Evolutionary conservation across 2,329 filamentous ascomycete genomes (phyloP).

Genomic region (Aspergillus ibericus): DNA sequence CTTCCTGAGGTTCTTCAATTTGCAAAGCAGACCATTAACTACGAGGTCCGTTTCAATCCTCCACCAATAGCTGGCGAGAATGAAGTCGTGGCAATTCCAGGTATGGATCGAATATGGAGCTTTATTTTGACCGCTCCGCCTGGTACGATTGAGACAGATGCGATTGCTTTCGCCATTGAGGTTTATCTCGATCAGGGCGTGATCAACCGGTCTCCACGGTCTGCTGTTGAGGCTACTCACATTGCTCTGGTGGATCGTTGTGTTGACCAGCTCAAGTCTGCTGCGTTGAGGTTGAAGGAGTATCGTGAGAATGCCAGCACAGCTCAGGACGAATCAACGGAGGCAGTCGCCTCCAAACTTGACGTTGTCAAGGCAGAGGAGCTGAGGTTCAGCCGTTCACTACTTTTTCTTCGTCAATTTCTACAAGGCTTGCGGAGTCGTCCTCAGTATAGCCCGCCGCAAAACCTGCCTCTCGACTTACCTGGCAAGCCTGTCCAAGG

Average conservation of each 20-base stretch:
- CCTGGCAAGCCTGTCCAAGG: conserved; percentile 58
- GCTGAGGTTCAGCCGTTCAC: conserved; percentile 65
- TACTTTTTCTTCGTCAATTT: conserved; percentile 68
- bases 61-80: conserved; percentile 45
- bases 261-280: conserved; percentile 65
- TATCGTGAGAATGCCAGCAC: conserved; percentile 41
- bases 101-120: conserved; percentile 75
- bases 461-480: conserved; percentile 61
- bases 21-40: conserved; percentile 43
- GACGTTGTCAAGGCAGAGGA: conserved; percentile 55
- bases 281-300: conserved; percentile 59
- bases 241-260: conserved; percentile 72
- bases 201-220: conserved; percentile 43
- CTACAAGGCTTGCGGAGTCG: conserved; percentile 54
- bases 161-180: conserved; percentile 70
- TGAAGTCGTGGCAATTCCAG: conserved; percentile 47
- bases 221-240: conserved; percentile 60
- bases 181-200: conserved; percentile 64
- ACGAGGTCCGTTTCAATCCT: conserved; percentile 59
- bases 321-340: conserved; percentile 55
- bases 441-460: conserved; percentile 61
- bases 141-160: conserved; percentile 64
- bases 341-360: conserved; percentile 49
- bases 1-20: conserved; percentile 43
- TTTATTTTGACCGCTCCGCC: conserved; percentile 70